Base-by-base conservation (phyloP, 306 rosid genomes). In the Aeschynomene evenia region DNA sequence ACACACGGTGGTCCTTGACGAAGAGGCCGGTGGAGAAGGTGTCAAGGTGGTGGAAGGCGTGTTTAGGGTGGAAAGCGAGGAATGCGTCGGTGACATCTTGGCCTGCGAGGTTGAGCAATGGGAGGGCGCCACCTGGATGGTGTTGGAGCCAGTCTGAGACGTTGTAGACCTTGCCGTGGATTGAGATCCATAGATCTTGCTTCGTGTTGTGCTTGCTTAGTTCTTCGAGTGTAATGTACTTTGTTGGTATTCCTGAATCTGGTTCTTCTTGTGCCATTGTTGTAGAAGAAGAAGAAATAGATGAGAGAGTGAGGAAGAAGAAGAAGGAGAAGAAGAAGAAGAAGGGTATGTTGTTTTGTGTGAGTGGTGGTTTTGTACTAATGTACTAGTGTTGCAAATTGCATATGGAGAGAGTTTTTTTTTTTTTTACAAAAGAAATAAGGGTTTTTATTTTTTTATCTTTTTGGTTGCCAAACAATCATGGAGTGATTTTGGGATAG, bases 31-130 rank as follows among this genome's bases (percentile, higher is more conserved):
- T 88, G 70, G 77, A 83, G 76, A 85, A 68, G 45, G 43, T 18
- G 39, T 77, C 65, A 3, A 91, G 88, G 58, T 55, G 66, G 37
- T 55, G 21, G 77, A 81, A 68, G 4, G 91, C 93, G 0, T 87
- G 19, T 5, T 74, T 52, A 0, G 97, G 96, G 66, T 91, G 97
- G 66, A 80, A 84, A 2, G 96, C 96, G 9, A 89, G 76, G 79
- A 88, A 91, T 2, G 87, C 93, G 31, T 91, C 97, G 2, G 97
- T 91, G 21, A 80, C 93, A 21, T 91, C 97, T 26, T 84, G 86
- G 22, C 97, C 97, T 58, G 91, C 91, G 63, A 91, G 78, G 66
- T 80, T 79, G n/a, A 86, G 31, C 9, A 91, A 73, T 1, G 92
- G 90, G 2, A 43, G 14, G 1, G 81, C 81, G 20, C 97, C 97